Evolutionary conservation across 2,329 filamentous ascomycete species (phyloP), one percentile per base, ranked within the genome.

Genomic region (Mycosphaerelloides madeirae): DNA sequence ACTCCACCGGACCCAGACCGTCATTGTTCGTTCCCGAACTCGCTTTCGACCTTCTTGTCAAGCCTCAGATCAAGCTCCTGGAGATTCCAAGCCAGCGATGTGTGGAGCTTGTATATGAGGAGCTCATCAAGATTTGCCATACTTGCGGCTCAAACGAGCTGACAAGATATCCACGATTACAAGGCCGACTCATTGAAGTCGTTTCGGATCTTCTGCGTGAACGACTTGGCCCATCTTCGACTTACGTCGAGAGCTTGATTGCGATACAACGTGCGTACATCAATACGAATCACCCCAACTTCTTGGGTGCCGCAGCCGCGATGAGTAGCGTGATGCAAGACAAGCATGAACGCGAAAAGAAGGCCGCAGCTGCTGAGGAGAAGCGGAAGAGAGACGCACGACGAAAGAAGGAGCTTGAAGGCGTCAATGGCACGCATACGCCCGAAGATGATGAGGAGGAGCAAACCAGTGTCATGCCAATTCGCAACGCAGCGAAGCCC

Each of bases 241-340:
- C 71, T 41, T 98, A 98, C 57, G 93, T 98, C 33, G 93, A 96
- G 67, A 97, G 91, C 31, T 76, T 98, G 50, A 98, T 98, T 55
- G 85, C 93, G 19, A 98, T 98, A 49, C 93, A 98, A 69, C 81
- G 93, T 55, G 93, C 93, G 15, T 98, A 98, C 69, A 97, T 98
- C 71, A 98, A 98, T 73, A 98, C 93, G 32, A 98, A 98, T 63
- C 93, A 98, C 65, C 93, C 93, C 38, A 98, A 98, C 68, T 98
- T 98, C 73, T 80, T 97, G 13, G 93, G 93, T 34, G 93, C 93
- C 13, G 91, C 93, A 16, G 91, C 90, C 29, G 93, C 93, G 51
- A 98, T 98, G 93, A 91, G 88, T 55, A 89, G 93, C 37, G 91
- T 98, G 36, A 94, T 98, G 49, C 87, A 81, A 62, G 91, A 85